phyloP scores from a whole-genome alignment of 768 basidiomycete species.

The Mycena metata region DNA sequence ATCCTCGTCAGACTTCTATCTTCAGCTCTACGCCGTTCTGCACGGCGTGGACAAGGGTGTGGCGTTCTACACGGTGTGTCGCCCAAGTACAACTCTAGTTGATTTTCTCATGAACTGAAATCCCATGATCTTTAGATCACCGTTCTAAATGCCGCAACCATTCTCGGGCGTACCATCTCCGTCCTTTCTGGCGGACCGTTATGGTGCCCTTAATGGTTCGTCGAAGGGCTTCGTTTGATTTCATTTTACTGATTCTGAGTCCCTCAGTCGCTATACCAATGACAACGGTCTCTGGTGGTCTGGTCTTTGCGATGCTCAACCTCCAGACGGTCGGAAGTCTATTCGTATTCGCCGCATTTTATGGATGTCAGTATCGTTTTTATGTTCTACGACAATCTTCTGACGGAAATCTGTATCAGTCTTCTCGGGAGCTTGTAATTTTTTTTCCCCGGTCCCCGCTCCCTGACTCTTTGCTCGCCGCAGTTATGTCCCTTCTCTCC shows the following conservation, averaged over 20 bases:
- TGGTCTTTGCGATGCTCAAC: conserved; percentile 63
- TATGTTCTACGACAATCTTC: not conserved
- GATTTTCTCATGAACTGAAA: conserved; percentile 7
- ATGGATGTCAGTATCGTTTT: conserved; percentile 51
- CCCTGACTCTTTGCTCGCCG: conserved; percentile 24
- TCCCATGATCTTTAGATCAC: conserved; percentile 53
- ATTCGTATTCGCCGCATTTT: conserved; percentile 60
- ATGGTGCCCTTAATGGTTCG: conserved; percentile 53
- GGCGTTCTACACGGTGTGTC: conserved; percentile 63
- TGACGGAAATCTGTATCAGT: conserved; percentile 23
- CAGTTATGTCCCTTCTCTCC: conserved; percentile 44
- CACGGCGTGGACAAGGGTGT: conserved; percentile 56
- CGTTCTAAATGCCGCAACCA: conserved; percentile 64
- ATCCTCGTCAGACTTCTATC: conserved; percentile 60
- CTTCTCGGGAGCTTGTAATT: conserved; percentile 56
- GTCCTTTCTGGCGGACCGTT: conserved; percentile 64
- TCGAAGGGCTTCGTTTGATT: not conserved
- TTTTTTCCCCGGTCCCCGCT: conserved; percentile 13
- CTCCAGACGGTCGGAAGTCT: conserved; percentile 54
- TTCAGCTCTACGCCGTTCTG: conserved; percentile 64
- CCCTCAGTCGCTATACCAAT: conserved; percentile 57
- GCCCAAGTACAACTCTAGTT: not conserved
- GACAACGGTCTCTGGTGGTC: conserved; percentile 54
- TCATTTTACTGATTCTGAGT: not conserved
- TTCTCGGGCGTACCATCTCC: conserved; percentile 71